A percentile compares a stretch with the other conserved stretches of the same genome.
phyloP scores from a whole-genome alignment of 1,284 basidiomycete genomes.

The Meira miltonrushii region DNA sequence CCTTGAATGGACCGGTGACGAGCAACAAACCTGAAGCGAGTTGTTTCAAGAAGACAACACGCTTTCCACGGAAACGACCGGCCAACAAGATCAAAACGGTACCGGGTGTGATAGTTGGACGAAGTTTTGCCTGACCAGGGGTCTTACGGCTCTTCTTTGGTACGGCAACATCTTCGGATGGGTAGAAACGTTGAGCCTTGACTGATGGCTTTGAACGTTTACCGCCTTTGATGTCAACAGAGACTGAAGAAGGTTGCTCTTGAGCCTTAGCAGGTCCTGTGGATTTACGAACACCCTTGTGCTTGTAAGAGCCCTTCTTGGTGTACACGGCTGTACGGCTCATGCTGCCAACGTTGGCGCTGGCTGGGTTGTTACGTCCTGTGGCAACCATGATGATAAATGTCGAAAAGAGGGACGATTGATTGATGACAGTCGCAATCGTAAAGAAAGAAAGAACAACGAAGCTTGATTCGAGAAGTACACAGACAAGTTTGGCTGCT shows the following conservation, averaged over 20 bases:
- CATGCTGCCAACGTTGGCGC: conserved; percentile 67
- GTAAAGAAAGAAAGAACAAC: too few species aligned
- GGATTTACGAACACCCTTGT: conserved; percentile 67
- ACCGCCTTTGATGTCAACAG: conserved; percentile 85
- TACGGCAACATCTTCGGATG: conserved; percentile 82
- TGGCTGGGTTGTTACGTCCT: conserved; percentile 26
- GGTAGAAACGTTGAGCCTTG: conserved; percentile 94
- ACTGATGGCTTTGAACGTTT: conserved; percentile 75
- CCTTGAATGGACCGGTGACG: conserved; percentile 95
- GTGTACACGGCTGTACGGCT: conserved; percentile 60
- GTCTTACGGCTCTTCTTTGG: conserved; percentile 90
- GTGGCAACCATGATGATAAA: conserved; percentile 1
- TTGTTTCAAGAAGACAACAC: conserved; percentile 98
- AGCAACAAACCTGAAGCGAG: conserved; percentile 85
- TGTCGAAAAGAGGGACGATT: too few species aligned
- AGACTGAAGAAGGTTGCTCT: conserved; percentile 60
- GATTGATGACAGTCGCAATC: too few species aligned
- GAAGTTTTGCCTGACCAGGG: conserved; percentile 65
- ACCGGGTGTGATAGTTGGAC: conserved; percentile 84
- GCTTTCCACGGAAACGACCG: conserved; percentile 96
- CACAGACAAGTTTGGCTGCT: too few species aligned
- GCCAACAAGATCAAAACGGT: conserved; percentile 94
- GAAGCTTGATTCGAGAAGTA: too few species aligned
- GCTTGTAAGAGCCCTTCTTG: conserved; percentile 66
- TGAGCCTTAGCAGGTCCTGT: conserved; percentile 62